Base-by-base conservation (phyloP, 129 eudicot genomes). In the Centrapalus pauciflorus region DNA sequence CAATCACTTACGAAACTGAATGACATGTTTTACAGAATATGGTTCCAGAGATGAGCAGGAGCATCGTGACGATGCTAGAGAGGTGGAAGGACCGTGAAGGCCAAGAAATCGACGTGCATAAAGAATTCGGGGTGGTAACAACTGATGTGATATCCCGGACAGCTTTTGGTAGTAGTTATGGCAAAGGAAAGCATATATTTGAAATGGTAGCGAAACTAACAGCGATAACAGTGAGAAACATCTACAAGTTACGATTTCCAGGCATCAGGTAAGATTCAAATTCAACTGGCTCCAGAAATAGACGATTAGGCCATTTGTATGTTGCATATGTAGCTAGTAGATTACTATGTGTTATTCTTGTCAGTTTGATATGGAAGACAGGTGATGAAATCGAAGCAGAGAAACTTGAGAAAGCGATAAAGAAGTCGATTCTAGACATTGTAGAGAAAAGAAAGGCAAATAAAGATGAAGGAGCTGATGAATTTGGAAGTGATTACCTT, bases 91-190 rank as follows among this genome's bases (percentile, higher is more conserved):
- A 66, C 7, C 54, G 56, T 6, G 83, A 66, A 52, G 93, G 93
- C 0, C 57, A 78, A 41, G 93, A 88, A 72, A 77, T 88, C 16
- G 92, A 88, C 26, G 82, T 84, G 66, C 80, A 67, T 38, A 77
- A 82, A 54, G 96, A 82, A 37, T 84, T 88, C 21, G 83, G 83
- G 55, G 17, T 71, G 2, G 72, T 83, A 27, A 89, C 96, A 35
- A 80, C 96, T 13, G 90, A 85, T 55, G 93, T 89, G 54, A 89
- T 89, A 51, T 85, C 96, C 2, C n/a, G 81, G 64, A 88, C 92
- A 4, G 92, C 96, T 38, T 88, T 88, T 71, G 87, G 92, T 12
- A n/a, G n/a, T n/a, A 82, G 87, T 64, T 80, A 75, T 25, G 33
- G 74, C 4, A 87, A 89, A 65, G 96, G 90, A 21, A 70, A 78